Evolutionary conservation across 1,284 basidiomycete species (phyloP), one percentile per base, ranked within the genome.

Genomic region (Microstroma glucosiphilum): DNA sequence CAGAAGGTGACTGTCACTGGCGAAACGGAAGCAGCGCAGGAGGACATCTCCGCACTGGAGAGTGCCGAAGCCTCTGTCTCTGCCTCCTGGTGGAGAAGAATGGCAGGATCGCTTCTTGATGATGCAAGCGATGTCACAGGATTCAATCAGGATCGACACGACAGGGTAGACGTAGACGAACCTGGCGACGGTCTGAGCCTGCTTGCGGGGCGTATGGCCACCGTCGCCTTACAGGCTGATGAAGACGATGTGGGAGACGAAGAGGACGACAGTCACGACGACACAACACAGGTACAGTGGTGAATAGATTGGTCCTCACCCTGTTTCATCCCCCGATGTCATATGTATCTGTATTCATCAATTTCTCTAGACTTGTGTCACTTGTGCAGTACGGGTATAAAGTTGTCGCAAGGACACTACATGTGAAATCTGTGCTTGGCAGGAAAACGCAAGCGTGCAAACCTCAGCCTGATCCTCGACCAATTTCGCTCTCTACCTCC

Each of bases 161-260:
- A n/a, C n/a, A n/a, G n/a, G n/a, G n/a, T n/a, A n/a, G n/a, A n/a
- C n/a, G 7, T 26, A 6, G 26, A 23, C 17, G n/a, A 23, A 30
- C 4, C 6, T 6, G 25, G 17, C 19, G 58, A 26, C 40, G 42
- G 37, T 58, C 30, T 40, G 6, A 37, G 30, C 2, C 48, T 61
- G 21, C 40, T 61, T n/a, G 60, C 57, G 13, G 60, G 60, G 19
- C 60, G 60, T 6, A 60, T 61, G 60, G 57, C 60, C 13, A 57
- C 59, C n/a, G 43, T 41, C 11, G 40, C 60, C 13, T 42, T 61
- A 19, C 57, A 30, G 9, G 60, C 59, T 17, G 60, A 61, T 9
- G 60, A 60, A 23, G 25, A 26, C 6, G 51, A 54, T 21, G 21
- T 23, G 21, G 51, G 4, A 15, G 17, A 6, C 7, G 51, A 54